phyloP scores from a whole-genome alignment of 169 alveolate species.

The Plasmodium gonderi region DNA sequence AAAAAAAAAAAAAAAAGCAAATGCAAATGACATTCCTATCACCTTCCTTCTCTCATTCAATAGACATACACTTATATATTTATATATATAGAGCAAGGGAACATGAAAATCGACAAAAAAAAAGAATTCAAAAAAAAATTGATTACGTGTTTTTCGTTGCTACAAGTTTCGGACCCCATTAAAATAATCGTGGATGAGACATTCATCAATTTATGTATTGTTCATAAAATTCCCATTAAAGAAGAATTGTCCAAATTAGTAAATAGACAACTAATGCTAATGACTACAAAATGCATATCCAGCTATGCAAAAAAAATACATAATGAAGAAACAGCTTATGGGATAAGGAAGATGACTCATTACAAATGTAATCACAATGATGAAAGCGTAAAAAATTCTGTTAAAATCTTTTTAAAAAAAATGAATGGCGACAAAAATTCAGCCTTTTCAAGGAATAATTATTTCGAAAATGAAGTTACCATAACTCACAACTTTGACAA shows the following conservation, averaged over 20 bases:
- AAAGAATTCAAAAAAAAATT: constrained; percentile 71
- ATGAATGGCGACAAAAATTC: constrained; percentile 3
- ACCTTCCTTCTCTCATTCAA: no score
- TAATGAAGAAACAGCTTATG: constrained; percentile 61
- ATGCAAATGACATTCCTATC: no score
- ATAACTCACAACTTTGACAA: constrained; percentile 60
- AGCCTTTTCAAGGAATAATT: constrained; percentile 2
- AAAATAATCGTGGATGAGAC: constrained; percentile 67
- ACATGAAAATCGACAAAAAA: constrained; percentile 60
- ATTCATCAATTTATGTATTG: constrained; percentile 41
- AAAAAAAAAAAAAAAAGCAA: neutral
- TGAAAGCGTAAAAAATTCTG: neutral
- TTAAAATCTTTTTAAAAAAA: constrained; percentile 17
- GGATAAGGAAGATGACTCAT: constrained; percentile 36
- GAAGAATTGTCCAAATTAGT: constrained; percentile 48
- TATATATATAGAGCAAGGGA: neutral
- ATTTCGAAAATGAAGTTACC: constrained; percentile 35
- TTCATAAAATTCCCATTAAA: constrained; percentile 44
- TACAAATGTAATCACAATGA: constrained; percentile 62
- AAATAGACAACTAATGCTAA: constrained; percentile 33
- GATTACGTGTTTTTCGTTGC: neutral
- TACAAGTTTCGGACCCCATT: constrained; percentile 58
- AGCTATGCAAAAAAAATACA: neutral
- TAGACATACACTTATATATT: neutral
- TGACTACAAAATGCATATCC: constrained; percentile 71